Evolutionary conservation across 108 stramenopile genomes (phyloP).

Genomic region (Cyclotella choctawhatcheeana): DNA sequence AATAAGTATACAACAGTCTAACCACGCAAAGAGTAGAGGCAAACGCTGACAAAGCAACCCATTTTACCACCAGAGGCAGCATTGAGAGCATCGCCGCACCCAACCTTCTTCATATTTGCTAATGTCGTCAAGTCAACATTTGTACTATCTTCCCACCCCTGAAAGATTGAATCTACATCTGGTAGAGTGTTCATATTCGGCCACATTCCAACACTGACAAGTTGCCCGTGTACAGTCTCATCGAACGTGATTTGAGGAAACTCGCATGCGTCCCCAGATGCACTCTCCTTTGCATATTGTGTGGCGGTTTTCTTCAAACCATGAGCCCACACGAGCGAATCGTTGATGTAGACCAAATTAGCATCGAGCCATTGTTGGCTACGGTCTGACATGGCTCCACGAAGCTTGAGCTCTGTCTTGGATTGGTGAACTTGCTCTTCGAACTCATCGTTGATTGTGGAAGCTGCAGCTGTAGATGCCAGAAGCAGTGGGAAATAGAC

Average conservation of each 20-base stretch:
- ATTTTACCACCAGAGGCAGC: neutral
- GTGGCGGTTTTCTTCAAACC: neutral
- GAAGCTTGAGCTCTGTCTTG: neutral
- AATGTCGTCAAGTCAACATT: constrained; percentile 3
- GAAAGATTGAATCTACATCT: neutral
- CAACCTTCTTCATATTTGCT: constrained; percentile 1
- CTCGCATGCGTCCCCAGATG: neutral
- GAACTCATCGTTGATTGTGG: neutral
- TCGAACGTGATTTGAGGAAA: neutral
- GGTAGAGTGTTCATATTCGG: neutral
- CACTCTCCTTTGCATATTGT: neutral
- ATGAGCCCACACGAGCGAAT: neutral
- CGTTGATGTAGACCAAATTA: neutral
- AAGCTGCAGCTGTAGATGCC: neutral
- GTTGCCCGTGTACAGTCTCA: neutral
- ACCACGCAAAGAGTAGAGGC: constrained; percentile 7
- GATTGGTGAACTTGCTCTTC: neutral
- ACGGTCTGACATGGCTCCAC: neutral
- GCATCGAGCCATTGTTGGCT: constrained; percentile 4
- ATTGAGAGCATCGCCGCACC: neutral
- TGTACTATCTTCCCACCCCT: constrained; percentile 2
- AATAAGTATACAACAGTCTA: no score
- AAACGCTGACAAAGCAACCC: constrained; percentile 7
- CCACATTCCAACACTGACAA: neutral
- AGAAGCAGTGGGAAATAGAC: neutral